Base-by-base conservation (phyloP, 169 alveolate species). In the Cryptosporidium tyzzeri region DNA sequence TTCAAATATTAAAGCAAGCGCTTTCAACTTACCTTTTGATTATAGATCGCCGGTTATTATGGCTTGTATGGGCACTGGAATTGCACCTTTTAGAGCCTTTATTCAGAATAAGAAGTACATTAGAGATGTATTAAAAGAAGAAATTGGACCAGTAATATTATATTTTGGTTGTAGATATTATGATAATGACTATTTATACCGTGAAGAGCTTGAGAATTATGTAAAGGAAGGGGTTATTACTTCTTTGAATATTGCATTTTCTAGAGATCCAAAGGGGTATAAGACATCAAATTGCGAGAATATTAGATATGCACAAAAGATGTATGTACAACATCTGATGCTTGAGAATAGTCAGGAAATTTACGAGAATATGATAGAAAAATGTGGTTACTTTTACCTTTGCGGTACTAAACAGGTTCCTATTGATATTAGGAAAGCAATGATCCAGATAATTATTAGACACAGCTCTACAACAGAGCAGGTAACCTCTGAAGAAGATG, bases 61-160 rank as follows among this genome's bases (percentile, higher is more conserved):
- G 94, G 91, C 93, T 50, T 84, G 94, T 70, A 86, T 93, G 84
- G 96, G 96, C 14, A 93, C 94, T 44, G 96, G 96, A 12, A 68
- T 93, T 48, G 93, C 94, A 39, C 96, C 94, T 39, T 93, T 91
- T 91, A 87, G 93, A 58, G 93, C 94, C 45, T 93, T 93, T 61
- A 48, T 93, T 67, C 87, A 93, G 55, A 91, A 93, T 87, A 84
- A 92, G 16, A 85, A 91, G 44, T 71, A 55, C 48, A 68, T 75
- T 35, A 70, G 84, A 84, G 68, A 53, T 59, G 74, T 59, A 41
- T 61, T 84, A 39, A 86, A 86, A 26, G 65, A 91, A 48, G 92
- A 91, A 45, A 70, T 80, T 51, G 92, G 91, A 31, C 93, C 93
- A 55, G 93, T 92, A 33, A 85, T 89, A 71, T 71, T 93, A 35